Evolutionary conservation across 768 basidiomycete genomes (phyloP), one percentile per base, ranked within the genome.

Genomic region (Phanerodontia chrysosporium): DNA sequence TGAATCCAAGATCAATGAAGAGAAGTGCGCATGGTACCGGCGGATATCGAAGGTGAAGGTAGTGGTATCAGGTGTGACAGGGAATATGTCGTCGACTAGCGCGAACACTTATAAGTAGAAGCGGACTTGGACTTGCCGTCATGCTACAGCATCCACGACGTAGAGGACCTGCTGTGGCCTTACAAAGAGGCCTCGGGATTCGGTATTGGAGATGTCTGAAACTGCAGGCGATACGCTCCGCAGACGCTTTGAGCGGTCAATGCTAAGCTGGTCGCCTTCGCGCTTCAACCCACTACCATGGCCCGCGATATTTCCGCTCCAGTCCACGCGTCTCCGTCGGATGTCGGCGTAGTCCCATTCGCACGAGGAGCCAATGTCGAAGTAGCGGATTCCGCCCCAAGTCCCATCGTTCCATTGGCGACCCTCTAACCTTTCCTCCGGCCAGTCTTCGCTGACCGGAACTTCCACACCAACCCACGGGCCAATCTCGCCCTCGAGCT

Each of bases 391-490:
- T 0, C 92, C 93, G 28, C 84, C 85, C 85, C 88, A 89, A 0
- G 82, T 80, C 0, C 93, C 93, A 64, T 95, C 92, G 67, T 91
- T 82, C 92, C 92, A 95, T 58, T 82, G 83, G n/a, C 88, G 76
- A n/a, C 81, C 85, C 28, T 84, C 80, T 14, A 78, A 72, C 55
- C 76, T 73, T 25, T 83, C 80, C 12, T 74, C 76, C 1, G 75
- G 74, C 78, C 82, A 82, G n/a, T 73, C 73, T 10, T 81, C 83
- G 44, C 77, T 79, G 57, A 92, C 75, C 0, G 92, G 90, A 12
- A 94, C 90, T 70, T 95, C 93, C 16, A 95, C 90, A 14, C 93
- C 93, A 7, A 95, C 90, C 93, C 93, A 95, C 0, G 90, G 84
- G 0, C 93, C 93, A 4, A 68, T 64, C 70, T 93, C 90, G 36